phyloP scores from a whole-genome alignment of 1,139 yeast genomes.

The Zygoascus sp. region DNA sequence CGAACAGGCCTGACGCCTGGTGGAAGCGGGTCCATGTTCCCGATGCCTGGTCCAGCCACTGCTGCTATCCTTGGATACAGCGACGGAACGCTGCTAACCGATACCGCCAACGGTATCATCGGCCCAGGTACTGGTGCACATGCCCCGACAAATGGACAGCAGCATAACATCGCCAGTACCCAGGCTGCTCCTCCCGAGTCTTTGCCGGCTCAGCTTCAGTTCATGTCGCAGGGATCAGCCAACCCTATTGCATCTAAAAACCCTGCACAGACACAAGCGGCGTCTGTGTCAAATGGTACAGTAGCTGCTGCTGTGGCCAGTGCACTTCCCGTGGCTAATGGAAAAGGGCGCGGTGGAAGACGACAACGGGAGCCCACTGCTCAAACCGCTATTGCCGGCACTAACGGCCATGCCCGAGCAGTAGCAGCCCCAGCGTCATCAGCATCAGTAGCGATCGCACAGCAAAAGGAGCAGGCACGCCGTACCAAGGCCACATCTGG shows the following conservation, averaged over 20 bases:
- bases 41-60: conserved; percentile 38
- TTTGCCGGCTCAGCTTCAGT: background rate
- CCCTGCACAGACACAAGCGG: too few relatives aligned
- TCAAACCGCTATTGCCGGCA: too few relatives aligned
- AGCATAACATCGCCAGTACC: background rate
- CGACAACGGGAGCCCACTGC: too few relatives aligned
- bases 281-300: too few relatives aligned
- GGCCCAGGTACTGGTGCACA: background rate
- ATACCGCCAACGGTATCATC: background rate
- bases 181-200: background rate
- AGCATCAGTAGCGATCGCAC: background rate
- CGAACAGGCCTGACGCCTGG: conserved; percentile 39
- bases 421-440: too few relatives aligned
- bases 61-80: conserved; percentile 35
- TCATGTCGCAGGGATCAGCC: background rate
- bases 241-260: background rate
- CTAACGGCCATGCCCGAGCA: too few relatives aligned
- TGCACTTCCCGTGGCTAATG: too few relatives aligned
- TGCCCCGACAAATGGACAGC: background rate
- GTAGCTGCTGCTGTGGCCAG: too few relatives aligned
- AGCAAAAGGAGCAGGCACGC: too few relatives aligned
- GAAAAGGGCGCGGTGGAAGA: too few relatives aligned
- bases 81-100: background rate
- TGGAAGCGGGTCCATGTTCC: conserved; percentile 34
- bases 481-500: too few relatives aligned